Evolutionary conservation across 1,139 yeast genomes (phyloP), one percentile per base, ranked within the genome.

Genomic region (Keqinozyma sinolaborantium): DNA sequence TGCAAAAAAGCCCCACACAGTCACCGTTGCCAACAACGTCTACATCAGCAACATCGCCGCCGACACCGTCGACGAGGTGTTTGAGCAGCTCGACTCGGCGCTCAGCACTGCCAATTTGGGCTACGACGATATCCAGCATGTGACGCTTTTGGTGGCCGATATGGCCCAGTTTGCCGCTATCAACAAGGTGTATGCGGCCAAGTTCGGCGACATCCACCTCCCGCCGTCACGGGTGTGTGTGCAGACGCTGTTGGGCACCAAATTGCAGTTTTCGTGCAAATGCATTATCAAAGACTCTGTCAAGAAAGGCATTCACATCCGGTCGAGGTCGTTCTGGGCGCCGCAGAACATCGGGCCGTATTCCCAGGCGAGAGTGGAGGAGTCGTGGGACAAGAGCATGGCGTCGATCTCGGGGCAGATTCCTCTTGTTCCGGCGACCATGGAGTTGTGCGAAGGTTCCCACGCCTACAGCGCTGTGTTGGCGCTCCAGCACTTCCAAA

Each of bases 301-400:
- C 13, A 78, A 79, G 43, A 61, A 61, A 25, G 97, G 97, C 0
- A 63, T 92, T 15, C 97, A 92, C 51, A 86, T 92, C 4, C 87
- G 92, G 46, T 87, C 97, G 1, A 69, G 92, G 36, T 87, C 96
- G 18, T 88, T 83, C 53, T 92, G 98, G 98, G 97, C 97, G 0
- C 98, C 98, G 0, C 94, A 95, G 28, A 92, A 92, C 46, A 92
- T 92, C 34, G 98, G 98, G 0, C 98, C 98, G 0, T 92, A 92
- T 53, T 90, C 98, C 0, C 98, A 92, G 56, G 76, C 92, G 1
- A 75, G 80, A 9, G 63, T 77, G 30, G 73, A 69, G 33, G 53
- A 53, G 5, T 60, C 58, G 12, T 68, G 72, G 19, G 34, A 34
- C 5, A 51, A 53, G 35, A 56, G 64, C 24, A 46, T 77, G 5